phyloP scores from a whole-genome alignment of 768 basidiomycete genomes.

The Xanthoconium purpureum region DNA sequence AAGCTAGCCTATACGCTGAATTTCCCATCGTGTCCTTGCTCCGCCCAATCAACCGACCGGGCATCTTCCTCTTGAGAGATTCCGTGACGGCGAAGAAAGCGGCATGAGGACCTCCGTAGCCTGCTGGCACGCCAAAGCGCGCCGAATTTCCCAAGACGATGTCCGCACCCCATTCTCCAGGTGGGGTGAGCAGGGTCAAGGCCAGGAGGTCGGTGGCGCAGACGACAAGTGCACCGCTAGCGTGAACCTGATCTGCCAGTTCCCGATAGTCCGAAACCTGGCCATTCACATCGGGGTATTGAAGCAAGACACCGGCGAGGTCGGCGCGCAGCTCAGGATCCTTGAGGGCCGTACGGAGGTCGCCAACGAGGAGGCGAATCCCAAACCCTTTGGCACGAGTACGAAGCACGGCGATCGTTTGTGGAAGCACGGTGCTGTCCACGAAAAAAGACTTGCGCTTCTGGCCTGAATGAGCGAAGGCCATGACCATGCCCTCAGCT shows the following conservation, averaged over 20 bases:
- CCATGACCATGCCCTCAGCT: conserved; percentile 96
- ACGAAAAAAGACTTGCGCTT: conserved; percentile 85
- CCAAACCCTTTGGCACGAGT: conserved; percentile 94
- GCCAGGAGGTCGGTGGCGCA: conserved; percentile 93
- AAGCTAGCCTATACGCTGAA: conserved; percentile 85
- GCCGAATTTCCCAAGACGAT: conserved; percentile 94
- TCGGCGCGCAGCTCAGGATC: conserved; percentile 55
- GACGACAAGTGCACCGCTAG: conserved; percentile 73
- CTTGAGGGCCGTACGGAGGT: conserved; percentile 48
- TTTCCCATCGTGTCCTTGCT: conserved; percentile 83
- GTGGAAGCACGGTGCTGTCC: conserved; percentile 78
- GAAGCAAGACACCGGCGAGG: conserved; percentile 84
- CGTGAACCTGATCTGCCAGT: conserved; percentile 68
- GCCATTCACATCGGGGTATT: conserved; percentile 93
- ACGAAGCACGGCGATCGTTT: conserved; percentile 84
- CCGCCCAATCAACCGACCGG: conserved; percentile 91
- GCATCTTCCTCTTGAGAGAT: conserved; percentile 94
- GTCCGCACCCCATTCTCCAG: conserved; percentile 99
- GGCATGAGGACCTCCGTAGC: conserved; percentile 97
- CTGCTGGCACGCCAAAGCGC: conserved; percentile 93
- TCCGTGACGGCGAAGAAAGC: conserved; percentile 97
- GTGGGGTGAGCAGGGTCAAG: conserved; percentile 87
- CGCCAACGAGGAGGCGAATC: conserved; percentile 73
- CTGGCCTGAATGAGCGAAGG: conserved; percentile 61
- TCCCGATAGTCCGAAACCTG: conserved; percentile 68